These are phyloP conservation scores for Coemansia reversa DNA, from an alignment of 192 early-diverging fungal species.

Conservation along the genomic window DNA sequence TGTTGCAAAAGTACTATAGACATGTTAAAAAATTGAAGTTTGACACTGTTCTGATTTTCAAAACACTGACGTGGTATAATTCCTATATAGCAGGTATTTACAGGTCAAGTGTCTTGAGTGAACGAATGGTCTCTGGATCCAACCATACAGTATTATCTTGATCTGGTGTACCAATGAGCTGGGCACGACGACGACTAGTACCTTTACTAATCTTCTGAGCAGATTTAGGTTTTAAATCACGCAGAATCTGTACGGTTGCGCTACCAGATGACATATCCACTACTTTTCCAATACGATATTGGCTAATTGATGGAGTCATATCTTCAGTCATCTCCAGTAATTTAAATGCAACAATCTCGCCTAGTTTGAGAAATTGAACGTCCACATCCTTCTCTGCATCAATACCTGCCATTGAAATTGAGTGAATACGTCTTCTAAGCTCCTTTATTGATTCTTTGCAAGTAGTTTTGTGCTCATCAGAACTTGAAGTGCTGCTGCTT, in stretches of 20 bases:
- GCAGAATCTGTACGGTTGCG: not conserved
- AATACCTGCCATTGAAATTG: not conserved
- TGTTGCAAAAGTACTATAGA: no score
- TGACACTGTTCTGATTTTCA: no score
- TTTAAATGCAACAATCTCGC: conserved; percentile 13
- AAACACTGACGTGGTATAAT: no score
- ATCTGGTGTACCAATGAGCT: not conserved
- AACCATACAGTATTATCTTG: no score
- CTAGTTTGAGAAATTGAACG: not conserved
- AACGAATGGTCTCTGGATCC: not conserved
- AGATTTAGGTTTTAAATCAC: not conserved
- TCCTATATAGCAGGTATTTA: no score
- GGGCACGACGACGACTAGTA: not conserved
- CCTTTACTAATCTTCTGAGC: not conserved
- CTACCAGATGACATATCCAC: not conserved
- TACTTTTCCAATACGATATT: conserved; percentile 11
- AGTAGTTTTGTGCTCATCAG: not conserved
- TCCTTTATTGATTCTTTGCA: not conserved
- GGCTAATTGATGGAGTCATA: conserved; percentile 7
- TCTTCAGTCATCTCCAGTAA: conserved; percentile 5
- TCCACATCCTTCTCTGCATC: not conserved
- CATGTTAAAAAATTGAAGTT: no score
- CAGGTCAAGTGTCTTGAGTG: no score
- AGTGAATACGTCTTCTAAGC: no score
- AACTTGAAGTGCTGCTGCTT: not conserved